A percentile compares a stretch with the other conserved stretches of the same genome.
Conservation (phyloP, 2,329 filamentous ascomycete genomes). For the Monilinia vaccinii-corymbosi region DNA sequence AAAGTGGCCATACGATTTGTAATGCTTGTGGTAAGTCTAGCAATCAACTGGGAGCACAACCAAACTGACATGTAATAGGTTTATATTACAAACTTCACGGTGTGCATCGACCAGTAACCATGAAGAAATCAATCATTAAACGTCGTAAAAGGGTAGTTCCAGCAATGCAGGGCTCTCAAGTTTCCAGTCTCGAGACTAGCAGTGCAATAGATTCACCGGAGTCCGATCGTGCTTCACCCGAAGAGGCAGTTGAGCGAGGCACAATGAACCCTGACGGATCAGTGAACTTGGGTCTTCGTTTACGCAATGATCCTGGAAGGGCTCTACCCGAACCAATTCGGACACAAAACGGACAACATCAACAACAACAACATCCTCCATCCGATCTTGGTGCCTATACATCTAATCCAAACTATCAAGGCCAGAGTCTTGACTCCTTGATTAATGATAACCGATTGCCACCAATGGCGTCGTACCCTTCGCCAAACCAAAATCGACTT, state of each 20-base stretch:
- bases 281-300: constrained; percentile 50
- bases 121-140: constrained; percentile 98
- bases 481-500: constrained; percentile 42
- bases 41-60: neutral
- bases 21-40: constrained; percentile 81
- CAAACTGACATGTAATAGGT: constrained; percentile 41
- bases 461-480: constrained; percentile 33
- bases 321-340: constrained; percentile 26
- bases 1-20: constrained; percentile 92
- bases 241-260: constrained; percentile 33
- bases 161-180: constrained; percentile 43
- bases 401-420: constrained; percentile 27
- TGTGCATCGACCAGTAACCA: constrained; percentile 85
- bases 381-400: constrained; percentile 36
- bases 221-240: constrained; percentile 27
- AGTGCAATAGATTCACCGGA: constrained; percentile 28
- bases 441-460: constrained; percentile 51
- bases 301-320: constrained; percentile 32
- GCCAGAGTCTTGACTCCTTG: constrained; percentile 33
- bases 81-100: constrained; percentile 93
- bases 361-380: constrained; percentile 31
- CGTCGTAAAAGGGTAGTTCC: constrained; percentile 90
- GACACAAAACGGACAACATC: constrained; percentile 19
- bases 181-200: constrained; percentile 39
- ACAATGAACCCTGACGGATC: constrained; percentile 55